Evolutionary conservation across 179 eudicot species (phyloP).

Genomic region (Beta corolliflora): DNA sequence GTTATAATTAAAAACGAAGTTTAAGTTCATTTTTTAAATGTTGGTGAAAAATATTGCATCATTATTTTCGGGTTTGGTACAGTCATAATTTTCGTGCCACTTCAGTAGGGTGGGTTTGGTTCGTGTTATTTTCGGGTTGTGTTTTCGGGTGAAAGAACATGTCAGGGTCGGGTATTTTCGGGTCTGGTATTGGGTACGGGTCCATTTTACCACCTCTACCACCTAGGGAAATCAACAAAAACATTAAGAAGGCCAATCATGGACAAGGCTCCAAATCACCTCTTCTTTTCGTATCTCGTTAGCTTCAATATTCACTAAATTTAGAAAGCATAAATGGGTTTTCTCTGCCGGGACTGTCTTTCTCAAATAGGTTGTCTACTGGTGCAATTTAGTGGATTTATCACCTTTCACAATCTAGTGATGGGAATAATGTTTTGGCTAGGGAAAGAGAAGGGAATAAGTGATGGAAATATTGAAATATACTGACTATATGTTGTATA

Average conservation of each 20-base stretch:
- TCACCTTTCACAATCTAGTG: background rate
- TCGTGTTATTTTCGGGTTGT: too few relatives aligned
- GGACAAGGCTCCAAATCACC: conserved; percentile 37
- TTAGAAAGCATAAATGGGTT: background rate
- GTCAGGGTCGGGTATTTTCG: too few relatives aligned
- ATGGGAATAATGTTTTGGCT: background rate
- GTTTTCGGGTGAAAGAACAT: too few relatives aligned
- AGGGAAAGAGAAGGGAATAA: background rate
- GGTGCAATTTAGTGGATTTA: background rate
- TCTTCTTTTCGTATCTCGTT: conserved; percentile 50
- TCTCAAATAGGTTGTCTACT: too few relatives aligned
- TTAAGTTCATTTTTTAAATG: too few relatives aligned
- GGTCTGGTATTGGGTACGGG: too few relatives aligned
- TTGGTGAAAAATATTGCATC: too few relatives aligned
- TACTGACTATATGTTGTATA: too few relatives aligned
- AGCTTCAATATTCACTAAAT: background rate
- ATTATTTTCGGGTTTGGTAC: too few relatives aligned
- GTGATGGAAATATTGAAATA: background rate
- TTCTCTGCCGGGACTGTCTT: background rate
- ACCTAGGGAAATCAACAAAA: conserved; percentile 40
- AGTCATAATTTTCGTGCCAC: too few relatives aligned
- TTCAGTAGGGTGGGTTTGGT: too few relatives aligned
- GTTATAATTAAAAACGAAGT: too few relatives aligned
- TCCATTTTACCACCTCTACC: conserved; percentile 28
- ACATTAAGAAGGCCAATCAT: conserved; percentile 36